Percentiles rank a stretch among this genome's conserved stretches.
Conservation (phyloP, 164 flowering plant species). For the Aristolochia contorta region DNA sequence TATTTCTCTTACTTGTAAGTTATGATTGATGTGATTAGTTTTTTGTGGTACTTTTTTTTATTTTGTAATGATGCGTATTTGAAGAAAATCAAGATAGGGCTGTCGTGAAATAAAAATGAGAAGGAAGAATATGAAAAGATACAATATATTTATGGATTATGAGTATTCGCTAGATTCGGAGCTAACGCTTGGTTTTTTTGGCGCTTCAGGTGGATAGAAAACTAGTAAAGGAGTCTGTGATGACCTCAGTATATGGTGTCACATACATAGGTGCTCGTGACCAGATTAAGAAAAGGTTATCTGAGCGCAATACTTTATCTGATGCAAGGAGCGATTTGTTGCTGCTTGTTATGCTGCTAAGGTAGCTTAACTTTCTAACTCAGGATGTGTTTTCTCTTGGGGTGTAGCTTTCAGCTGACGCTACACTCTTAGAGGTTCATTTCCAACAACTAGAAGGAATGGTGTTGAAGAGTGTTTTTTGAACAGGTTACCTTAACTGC, state of each 20-base stretch:
- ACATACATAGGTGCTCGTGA: conserved; percentile 95
- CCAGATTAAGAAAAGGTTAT: conserved; percentile 77
- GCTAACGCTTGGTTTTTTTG: conserved; percentile 4
- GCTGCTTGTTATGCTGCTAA: conserved; percentile 91
- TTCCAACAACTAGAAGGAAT: too few relatives aligned
- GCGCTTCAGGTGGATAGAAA: conserved; percentile 66
- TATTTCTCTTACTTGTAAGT: too few relatives aligned
- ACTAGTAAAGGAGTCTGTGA: conserved; percentile 97
- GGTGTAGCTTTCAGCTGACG: too few relatives aligned
- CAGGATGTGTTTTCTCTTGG: too few relatives aligned
- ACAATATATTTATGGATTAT: not conserved
- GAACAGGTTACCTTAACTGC: conserved; percentile 80
- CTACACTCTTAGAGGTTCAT: too few relatives aligned
- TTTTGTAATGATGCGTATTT: too few relatives aligned
- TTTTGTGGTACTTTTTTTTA: too few relatives aligned
- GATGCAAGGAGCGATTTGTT: conserved; percentile 50
- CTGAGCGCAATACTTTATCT: conserved; percentile 54
- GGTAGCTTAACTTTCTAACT: conserved; percentile 29
- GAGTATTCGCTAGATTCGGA: not conserved
- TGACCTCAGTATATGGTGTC: conserved; percentile 99
- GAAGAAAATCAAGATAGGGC: too few relatives aligned
- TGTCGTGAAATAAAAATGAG: too few relatives aligned
- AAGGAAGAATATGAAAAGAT: not conserved
- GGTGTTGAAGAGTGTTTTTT: not conserved
- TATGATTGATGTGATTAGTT: too few relatives aligned